Evolutionary conservation across 768 basidiomycete genomes (phyloP).

Genomic region (Termitomyces sp.): DNA sequence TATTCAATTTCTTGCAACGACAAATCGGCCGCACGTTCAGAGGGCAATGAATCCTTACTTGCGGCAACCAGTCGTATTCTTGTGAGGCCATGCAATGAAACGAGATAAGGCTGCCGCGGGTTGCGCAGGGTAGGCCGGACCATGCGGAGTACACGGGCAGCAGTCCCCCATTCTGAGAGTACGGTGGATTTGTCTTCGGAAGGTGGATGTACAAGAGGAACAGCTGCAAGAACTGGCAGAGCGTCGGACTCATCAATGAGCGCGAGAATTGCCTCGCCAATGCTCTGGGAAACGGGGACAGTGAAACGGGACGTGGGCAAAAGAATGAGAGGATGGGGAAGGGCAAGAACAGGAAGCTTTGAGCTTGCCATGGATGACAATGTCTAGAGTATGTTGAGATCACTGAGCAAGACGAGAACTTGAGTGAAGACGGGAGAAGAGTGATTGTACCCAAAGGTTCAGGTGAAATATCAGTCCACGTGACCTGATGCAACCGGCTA

Average conservation of each 20-base stretch:
- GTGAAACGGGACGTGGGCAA: slow-evolving; percentile 70
- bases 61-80: slow-evolving; percentile 53
- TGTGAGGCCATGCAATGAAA: slow-evolving; percentile 69
- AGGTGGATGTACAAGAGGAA: slow-evolving; percentile 42
- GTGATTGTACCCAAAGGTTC: background rate
- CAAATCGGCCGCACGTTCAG: slow-evolving; percentile 25
- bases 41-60: slow-evolving; percentile 21
- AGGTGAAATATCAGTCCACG: slow-evolving; percentile 10
- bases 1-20: slow-evolving; percentile 43
- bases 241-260: slow-evolving; percentile 67
- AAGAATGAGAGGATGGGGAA: slow-evolving; percentile 68
- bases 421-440: background rate
- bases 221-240: slow-evolving; percentile 64
- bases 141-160: slow-evolving; percentile 67
- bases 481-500: slow-evolving; percentile 7
- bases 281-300: slow-evolving; percentile 54
- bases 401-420: slow-evolving; percentile 1
- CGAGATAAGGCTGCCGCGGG: slow-evolving; percentile 55
- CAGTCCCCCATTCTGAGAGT: slow-evolving; percentile 57
- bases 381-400: background rate
- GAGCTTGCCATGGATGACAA: slow-evolving; percentile 32
- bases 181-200: slow-evolving; percentile 15
- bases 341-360: slow-evolving; percentile 62
- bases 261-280: slow-evolving; percentile 61
- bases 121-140: slow-evolving; percentile 55